A percentile compares a stretch with the other conserved stretches of the same genome.
Evolutionary conservation across 1,284 basidiomycete species (phyloP).

Genomic region (Agaricales sp.): DNA sequence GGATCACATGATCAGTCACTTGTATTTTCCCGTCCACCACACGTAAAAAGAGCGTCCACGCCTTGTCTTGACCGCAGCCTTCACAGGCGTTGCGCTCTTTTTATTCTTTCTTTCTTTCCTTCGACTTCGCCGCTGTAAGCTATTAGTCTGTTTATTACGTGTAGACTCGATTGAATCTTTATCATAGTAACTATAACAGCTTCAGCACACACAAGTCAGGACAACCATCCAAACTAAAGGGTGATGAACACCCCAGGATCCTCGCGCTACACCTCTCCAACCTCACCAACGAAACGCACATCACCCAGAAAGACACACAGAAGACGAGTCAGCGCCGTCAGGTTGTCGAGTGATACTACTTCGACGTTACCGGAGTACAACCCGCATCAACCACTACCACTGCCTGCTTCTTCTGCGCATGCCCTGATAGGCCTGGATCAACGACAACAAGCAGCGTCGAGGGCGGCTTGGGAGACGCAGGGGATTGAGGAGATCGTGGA

Average conservation of each 20-base stretch:
- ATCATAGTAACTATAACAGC: too few relatives aligned
- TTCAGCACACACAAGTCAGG: too few relatives aligned
- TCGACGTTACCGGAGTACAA: slow-evolving; percentile 59
- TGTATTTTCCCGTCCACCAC: background rate
- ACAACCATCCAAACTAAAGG: background rate
- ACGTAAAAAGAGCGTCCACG: background rate
- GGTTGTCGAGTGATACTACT: slow-evolving; percentile 60
- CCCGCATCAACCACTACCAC: slow-evolving; percentile 15
- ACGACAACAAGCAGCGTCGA: background rate
- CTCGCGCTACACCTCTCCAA: background rate
- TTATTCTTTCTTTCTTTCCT: background rate
- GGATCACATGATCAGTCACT: background rate
- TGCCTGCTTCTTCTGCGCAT: background rate
- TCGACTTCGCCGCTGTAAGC: background rate
- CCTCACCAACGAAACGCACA: background rate
- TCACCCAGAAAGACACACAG: slow-evolving; percentile 30
- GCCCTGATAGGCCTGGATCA: background rate
- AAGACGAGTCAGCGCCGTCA: slow-evolving; percentile 29
- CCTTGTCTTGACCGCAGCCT: background rate
- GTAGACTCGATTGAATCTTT: background rate
- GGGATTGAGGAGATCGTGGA: slow-evolving; percentile 10
- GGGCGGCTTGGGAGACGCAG: background rate
- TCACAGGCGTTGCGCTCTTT: too few relatives aligned
- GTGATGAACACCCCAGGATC: background rate
- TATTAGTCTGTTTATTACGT: background rate